These are phyloP conservation scores for Kalmusia sp. DNA, from an alignment of 2,329 filamentous ascomycete species.

Conservation along the genomic window DNA sequence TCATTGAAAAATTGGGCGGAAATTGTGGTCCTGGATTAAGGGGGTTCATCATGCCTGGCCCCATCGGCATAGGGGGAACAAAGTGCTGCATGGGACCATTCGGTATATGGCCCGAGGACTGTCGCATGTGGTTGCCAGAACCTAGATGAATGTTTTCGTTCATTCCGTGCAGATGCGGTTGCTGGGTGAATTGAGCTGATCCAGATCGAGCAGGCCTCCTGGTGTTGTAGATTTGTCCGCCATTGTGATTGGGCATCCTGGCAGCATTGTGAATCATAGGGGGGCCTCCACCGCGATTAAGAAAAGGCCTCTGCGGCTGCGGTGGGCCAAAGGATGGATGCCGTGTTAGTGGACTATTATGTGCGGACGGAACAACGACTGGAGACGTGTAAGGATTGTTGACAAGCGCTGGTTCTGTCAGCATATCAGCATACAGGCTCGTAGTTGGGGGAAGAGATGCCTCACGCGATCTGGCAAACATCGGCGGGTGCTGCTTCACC, in stretches of 20 bases:
- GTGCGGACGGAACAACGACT: neutral
- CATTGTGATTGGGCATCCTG: slow-evolving; percentile 15
- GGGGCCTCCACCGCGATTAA: slow-evolving; percentile 8
- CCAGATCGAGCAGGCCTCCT: slow-evolving; percentile 17
- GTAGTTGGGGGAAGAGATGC: neutral
- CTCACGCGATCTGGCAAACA: slow-evolving; percentile 8
- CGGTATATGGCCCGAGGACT: slow-evolving; percentile 18
- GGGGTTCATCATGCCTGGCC: slow-evolving; percentile 15
- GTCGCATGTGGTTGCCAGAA: slow-evolving; percentile 21
- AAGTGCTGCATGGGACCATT: slow-evolving; percentile 23
- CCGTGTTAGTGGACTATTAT: neutral
- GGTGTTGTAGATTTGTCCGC: slow-evolving; percentile 14
- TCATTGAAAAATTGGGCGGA: slow-evolving; percentile 15
- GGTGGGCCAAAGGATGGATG: neutral
- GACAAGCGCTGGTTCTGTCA: neutral
- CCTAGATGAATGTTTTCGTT: slow-evolving; percentile 22
- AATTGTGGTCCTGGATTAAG: slow-evolving; percentile 20
- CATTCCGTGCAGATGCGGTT: slow-evolving; percentile 14
- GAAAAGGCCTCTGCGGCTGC: slow-evolving; percentile 1
- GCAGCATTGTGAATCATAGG: slow-evolving; percentile 2
- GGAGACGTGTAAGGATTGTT: neutral
- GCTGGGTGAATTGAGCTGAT: slow-evolving; percentile 18
- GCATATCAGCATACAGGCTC: neutral
- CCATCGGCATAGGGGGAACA: slow-evolving; percentile 18
- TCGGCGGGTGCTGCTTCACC: neutral